Conservation (phyloP, 768 basidiomycete genomes). For the Hemileccinum rubropunctum region DNA sequence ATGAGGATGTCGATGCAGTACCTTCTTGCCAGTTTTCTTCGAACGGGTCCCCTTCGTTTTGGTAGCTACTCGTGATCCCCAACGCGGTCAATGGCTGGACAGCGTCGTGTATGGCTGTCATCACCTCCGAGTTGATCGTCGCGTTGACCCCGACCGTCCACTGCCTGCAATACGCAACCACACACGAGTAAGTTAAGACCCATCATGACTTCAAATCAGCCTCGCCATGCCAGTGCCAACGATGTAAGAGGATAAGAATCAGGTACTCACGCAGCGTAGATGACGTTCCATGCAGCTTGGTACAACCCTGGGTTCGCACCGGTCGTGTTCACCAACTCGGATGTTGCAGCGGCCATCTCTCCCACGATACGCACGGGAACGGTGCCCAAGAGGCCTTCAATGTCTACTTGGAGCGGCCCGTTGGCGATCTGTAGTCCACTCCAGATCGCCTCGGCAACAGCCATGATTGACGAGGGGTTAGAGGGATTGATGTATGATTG, state of each 20-base stretch:
- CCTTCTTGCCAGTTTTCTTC: constrained; percentile 21
- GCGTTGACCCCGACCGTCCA: constrained; percentile 14
- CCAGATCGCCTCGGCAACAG: constrained; percentile 19
- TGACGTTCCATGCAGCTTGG: constrained; percentile 11
- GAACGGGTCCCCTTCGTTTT: constrained; percentile 19
- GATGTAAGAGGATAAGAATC: not conserved
- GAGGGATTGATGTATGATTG: constrained; percentile 14
- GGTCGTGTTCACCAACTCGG: constrained; percentile 4
- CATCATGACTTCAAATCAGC: not conserved
- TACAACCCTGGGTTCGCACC: constrained; percentile 20
- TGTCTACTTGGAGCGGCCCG: not conserved
- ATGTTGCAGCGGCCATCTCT: constrained; percentile 6
- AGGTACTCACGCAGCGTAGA: constrained; percentile 11
- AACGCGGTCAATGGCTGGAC: constrained; percentile 12
- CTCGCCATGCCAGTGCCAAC: not conserved
- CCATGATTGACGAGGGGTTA: constrained; percentile 3
- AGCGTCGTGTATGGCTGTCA: constrained; percentile 6
- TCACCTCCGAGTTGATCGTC: not conserved
- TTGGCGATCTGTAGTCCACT: constrained; percentile 14
- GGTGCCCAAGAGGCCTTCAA: not conserved
- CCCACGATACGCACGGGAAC: not conserved
- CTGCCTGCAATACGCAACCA: not conserved
- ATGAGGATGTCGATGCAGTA: not conserved
- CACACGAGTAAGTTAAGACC: not conserved
- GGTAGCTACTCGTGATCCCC: constrained; percentile 21